Percentiles rank a stretch among this genome's conserved stretches.
These are phyloP conservation scores for Nyctanthes arbortristis DNA, from an alignment of 257 asterid genomes.

Conservation along the genomic window DNA sequence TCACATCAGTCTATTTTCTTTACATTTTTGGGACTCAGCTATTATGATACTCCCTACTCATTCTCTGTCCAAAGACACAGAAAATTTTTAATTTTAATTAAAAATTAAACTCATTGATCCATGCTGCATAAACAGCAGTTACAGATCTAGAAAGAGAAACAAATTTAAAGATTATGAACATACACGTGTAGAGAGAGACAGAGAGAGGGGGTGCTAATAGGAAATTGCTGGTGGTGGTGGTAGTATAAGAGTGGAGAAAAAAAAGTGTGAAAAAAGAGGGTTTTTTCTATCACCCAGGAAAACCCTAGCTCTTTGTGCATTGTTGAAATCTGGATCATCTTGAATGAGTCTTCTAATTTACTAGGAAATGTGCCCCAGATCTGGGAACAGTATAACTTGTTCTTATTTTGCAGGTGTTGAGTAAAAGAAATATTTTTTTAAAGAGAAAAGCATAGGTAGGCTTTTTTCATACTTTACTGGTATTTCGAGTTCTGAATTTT, in stretches of 20 bases:
- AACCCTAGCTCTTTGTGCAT: slow-evolving; percentile 44
- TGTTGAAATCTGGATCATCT: slow-evolving; percentile 28
- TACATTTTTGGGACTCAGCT: not conserved
- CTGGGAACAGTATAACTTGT: slow-evolving; percentile 29
- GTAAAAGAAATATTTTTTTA: slow-evolving; percentile 9
- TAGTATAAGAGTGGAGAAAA: slow-evolving; percentile 9
- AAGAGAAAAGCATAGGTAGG: slow-evolving; percentile 22
- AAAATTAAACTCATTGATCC: not conserved
- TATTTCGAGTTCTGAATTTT: slow-evolving; percentile 20
- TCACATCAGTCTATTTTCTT: not conserved
- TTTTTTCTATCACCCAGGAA: slow-evolving; percentile 29
- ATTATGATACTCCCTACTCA: not conserved
- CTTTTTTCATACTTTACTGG: slow-evolving; percentile 23
- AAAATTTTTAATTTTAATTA: too few species aligned
- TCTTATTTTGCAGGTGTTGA: slow-evolving; percentile 21
- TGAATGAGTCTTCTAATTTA: not conserved
- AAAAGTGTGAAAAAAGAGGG: slow-evolving; percentile 27
- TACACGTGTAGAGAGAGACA: slow-evolving; percentile 29
- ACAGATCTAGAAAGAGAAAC: slow-evolving; percentile 33
- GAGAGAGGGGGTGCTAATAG: too few species aligned
- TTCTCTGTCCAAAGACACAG: not conserved
- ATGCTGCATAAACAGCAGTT: slow-evolving; percentile 21
- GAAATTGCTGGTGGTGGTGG: too few species aligned
- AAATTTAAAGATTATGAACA: not conserved
- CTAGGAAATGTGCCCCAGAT: slow-evolving; percentile 39